Evolutionary conservation across 306 rosid genomes (phyloP).

Genomic region (Glycine latifolia): DNA sequence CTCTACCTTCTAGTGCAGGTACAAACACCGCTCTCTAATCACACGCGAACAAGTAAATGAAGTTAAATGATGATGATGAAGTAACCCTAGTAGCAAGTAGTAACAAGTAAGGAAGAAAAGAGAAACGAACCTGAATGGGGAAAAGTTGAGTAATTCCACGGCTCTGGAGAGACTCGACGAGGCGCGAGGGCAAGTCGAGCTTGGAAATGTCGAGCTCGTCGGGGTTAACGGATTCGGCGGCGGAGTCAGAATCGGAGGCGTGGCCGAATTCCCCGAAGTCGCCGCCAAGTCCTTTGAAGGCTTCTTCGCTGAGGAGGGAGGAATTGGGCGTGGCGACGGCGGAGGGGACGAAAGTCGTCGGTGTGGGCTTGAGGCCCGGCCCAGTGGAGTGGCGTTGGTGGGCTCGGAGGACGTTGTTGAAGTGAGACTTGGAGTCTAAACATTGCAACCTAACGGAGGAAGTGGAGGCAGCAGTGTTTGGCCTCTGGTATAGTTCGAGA

Average conservation of each 20-base stretch:
- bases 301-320: constrained; percentile 92
- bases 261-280: constrained; percentile 49
- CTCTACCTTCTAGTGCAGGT: constrained; percentile 93
- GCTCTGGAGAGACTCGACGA: constrained; percentile 64
- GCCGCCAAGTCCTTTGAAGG: constrained; percentile 69
- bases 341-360: constrained; percentile 55
- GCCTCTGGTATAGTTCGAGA: constrained; percentile 55
- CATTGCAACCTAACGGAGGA: constrained; percentile 57
- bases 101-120: neutral
- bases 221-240: constrained; percentile 23
- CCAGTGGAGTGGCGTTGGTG: constrained; percentile 33
- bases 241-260: constrained; percentile 49
- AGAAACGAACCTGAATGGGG: constrained; percentile 77
- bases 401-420: constrained; percentile 58
- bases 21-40: constrained; percentile 90
- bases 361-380: constrained; percentile 39
- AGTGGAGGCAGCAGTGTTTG: constrained; percentile 50
- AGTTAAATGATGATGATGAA: neutral
- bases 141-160: constrained; percentile 89
- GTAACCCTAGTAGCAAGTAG: neutral
- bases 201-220: constrained; percentile 88
- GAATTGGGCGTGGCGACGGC: constrained; percentile 95
- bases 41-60: neutral
- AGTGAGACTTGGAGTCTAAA: constrained; percentile 64
- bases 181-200: constrained; percentile 73